Evolutionary conservation across 2,329 filamentous ascomycete genomes (phyloP), one percentile per base, ranked within the genome.

Genomic region (Plectosphaerella cucumerina): DNA sequence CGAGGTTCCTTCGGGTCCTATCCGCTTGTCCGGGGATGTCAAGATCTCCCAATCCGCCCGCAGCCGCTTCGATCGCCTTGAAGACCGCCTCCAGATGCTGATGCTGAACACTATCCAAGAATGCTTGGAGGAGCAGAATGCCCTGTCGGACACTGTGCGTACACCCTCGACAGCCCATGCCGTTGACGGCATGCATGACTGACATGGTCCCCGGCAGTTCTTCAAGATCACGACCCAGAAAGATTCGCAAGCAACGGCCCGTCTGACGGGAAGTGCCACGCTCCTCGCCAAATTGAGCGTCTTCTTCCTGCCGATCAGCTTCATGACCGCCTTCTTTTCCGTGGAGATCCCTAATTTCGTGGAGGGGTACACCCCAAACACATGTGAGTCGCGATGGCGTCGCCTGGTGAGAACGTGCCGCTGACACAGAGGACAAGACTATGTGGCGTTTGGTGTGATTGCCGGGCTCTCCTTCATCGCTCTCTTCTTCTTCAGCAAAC

Each of bases 161-260:
- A 33, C 22, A 37, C 44, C 18, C 6, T 12, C 22, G n/a, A 35
- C 21, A 23, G 42, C 9, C 10, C 39, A n/a, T n/a, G n/a, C n/a
- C n/a, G n/a, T 50, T 45, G 14, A 39, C 37, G 21, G 23, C 2
- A 44, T 42, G 33, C 44, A 15, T 5, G 6, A 44, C 43, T 47
- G 44, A 43, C 31, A 37, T 20, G n/a, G 10, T 21, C n/a, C 17
- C 6, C 17, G 10, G 22, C 52, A 88, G 84, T 90, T 90, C 64
- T 90, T 90, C 74, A 89, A 87, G 64, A 76, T 91, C 56, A 89
- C 87, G 52, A 82, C 86, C 17, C 82, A 90, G 60, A 89, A 87
- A 62, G 86, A 90, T 65, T 88, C 86, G 0, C 80, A 84, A 56
- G 81, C 83, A 4, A 87, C 89, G 11, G 86, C 89, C 53, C 78